Base-by-base conservation (phyloP, 306 rosid species). In the Coriaria nepalensis region DNA sequence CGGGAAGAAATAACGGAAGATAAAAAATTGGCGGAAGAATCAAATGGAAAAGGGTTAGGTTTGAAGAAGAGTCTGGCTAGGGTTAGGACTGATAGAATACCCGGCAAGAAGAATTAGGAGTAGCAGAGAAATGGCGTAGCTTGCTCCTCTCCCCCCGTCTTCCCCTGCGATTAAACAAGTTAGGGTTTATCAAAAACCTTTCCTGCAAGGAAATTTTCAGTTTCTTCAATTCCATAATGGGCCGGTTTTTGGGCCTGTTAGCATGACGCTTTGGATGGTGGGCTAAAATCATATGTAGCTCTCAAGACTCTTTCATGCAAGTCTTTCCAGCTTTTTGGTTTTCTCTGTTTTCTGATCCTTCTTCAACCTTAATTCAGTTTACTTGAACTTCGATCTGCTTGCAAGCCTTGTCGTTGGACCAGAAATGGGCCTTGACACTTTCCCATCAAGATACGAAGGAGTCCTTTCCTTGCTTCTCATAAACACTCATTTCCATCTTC, bases 401-500 rank as follows among this genome's bases (percentile, higher is more conserved):
- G 34, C 49, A 52, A 45, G 35, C 53, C 20, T 15, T 10, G 32
- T 2, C 9, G 44, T 11, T 68, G 44, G 57, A 45, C 39, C 55
- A 66, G 61, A 38, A 64, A 90, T 90, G 97, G 97, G 97, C 47
- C 87, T 90, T 45, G 79, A 90, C 50, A 84, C 75, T 80, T 94
- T 90, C 7, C 95, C 97, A 62, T 73, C 97, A 64, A 93, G 87
- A 62, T 81, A 93, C 15, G 93, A 84, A 75, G 97, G 97, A 63
- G 81, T 90, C 10, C 55, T 84, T 4, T 79, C 90, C 61, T 66
- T 69, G 33, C 62, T 84, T 52, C 8, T 90, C 40, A 82, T 79
- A 29, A 90, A 90, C 76, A 77, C 92, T 13, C 42, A 56, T 90
- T 53, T 84, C 95, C 64, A 66, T 81, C 43, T 60, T 90, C 58